phyloP scores from a whole-genome alignment of 2,329 filamentous ascomycete species.

The Hymenotorrendiella dingleyae region DNA sequence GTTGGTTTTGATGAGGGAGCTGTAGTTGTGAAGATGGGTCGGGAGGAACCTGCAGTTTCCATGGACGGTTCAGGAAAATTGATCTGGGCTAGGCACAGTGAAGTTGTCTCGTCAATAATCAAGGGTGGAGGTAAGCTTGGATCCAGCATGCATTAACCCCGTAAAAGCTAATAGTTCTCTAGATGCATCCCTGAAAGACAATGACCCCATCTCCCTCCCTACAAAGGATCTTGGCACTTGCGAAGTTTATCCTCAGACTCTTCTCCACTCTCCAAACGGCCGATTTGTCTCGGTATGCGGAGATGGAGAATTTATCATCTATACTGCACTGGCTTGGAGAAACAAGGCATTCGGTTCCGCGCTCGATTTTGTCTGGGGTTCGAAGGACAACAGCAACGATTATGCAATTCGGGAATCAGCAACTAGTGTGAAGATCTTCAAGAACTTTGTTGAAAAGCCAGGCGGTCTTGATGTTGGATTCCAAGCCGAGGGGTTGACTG shows the following conservation, averaged over 20 bases:
- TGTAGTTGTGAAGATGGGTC: constrained; percentile 94
- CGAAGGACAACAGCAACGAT: constrained; percentile 96
- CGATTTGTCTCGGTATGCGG: constrained; percentile 85
- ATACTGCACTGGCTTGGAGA: constrained; percentile 91
- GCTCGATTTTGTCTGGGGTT: constrained; percentile 93
- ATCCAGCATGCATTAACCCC: too few species aligned
- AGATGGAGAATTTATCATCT: constrained; percentile 98
- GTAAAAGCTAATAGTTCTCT: constrained; percentile 26
- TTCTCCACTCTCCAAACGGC: constrained; percentile 93
- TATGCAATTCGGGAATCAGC: constrained; percentile 93
- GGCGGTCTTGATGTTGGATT: constrained; percentile 91
- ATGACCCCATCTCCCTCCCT: constrained; percentile 75
- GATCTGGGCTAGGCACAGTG: constrained; percentile 92
- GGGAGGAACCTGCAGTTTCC: constrained; percentile 93
- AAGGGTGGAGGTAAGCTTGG: constrained; percentile 69
- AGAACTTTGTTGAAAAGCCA: constrained; percentile 90
- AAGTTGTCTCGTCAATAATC: constrained; percentile 91
- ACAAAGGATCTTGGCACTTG: constrained; percentile 95
- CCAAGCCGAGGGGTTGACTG: constrained; percentile 84
- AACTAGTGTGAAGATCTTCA: constrained; percentile 94
- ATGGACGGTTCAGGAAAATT: constrained; percentile 97
- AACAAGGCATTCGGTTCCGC: constrained; percentile 97
- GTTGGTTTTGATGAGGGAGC: constrained; percentile 97
- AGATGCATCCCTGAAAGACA: constrained; percentile 82
- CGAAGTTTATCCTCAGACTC: constrained; percentile 92